Conservation (phyloP, 2,329 filamentous ascomycete species). For the Claviceps digitariae region DNA sequence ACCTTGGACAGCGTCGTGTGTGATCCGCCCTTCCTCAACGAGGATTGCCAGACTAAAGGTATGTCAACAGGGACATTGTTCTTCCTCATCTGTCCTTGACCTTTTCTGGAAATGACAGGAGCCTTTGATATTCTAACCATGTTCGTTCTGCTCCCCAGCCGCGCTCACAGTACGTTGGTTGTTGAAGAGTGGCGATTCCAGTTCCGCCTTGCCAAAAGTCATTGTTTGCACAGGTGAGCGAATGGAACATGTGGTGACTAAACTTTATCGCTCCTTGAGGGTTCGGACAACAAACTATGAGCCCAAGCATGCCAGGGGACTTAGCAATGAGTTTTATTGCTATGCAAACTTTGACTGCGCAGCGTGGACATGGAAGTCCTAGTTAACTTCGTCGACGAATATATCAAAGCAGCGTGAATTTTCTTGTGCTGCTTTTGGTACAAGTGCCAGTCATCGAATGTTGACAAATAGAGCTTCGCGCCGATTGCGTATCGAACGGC, state of each 20-base stretch:
- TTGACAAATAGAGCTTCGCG: not conserved
- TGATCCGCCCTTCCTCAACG: constrained; percentile 68
- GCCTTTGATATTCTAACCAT: not conserved
- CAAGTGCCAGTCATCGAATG: not conserved
- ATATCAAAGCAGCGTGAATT: not conserved
- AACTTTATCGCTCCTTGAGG: constrained; percentile 53
- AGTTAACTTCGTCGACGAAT: not conserved
- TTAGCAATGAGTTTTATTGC: constrained; percentile 72
- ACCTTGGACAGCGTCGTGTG: constrained; percentile 55
- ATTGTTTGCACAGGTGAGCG: constrained; percentile 68
- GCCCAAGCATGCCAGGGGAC: constrained; percentile 53
- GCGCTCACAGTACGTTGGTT: constrained; percentile 67
- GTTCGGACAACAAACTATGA: constrained; percentile 54
- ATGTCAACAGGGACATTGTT: constrained; percentile 8
- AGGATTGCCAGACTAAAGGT: constrained; percentile 73
- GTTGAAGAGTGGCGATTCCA: constrained; percentile 26
- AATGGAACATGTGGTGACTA: constrained; percentile 50
- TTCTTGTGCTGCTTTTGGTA: not conserved
- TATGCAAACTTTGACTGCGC: constrained; percentile 64
- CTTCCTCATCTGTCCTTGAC: not conserved
- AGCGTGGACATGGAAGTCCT: constrained; percentile 24
- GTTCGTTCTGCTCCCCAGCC: constrained; percentile 28
- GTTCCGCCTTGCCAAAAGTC: constrained; percentile 23
- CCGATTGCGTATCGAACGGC: not conserved
- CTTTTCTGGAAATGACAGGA: not conserved